A percentile compares a stretch with the other conserved stretches of the same genome.
phyloP scores from a whole-genome alignment of 139 green algal species.

The Coelastrella sp. region DNA sequence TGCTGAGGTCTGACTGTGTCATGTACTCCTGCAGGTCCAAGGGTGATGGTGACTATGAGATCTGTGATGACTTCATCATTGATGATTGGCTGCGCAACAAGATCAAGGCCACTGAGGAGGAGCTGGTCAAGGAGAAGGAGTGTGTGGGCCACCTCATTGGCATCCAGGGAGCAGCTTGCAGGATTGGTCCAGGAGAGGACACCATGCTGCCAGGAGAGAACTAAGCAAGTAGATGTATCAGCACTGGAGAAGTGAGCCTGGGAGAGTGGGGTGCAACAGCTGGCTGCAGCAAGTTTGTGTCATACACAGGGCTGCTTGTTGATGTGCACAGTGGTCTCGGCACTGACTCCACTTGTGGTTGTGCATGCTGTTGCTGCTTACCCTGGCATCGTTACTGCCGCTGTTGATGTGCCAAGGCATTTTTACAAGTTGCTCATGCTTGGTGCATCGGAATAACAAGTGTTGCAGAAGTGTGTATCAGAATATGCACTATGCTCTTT shows the following conservation, averaged over 20 bases:
- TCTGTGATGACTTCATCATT: constrained; percentile 85
- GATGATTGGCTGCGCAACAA: constrained; percentile 87
- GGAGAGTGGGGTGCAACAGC: too few relatives aligned
- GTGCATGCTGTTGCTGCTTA: not conserved
- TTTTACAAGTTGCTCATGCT: too few relatives aligned
- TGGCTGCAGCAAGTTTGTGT: too few relatives aligned
- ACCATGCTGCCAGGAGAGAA: constrained; percentile 88
- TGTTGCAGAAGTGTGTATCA: too few relatives aligned
- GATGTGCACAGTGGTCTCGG: not conserved
- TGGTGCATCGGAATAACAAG: too few relatives aligned
- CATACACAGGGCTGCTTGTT: not conserved
- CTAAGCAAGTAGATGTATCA: constrained; percentile 38
- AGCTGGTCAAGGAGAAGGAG: constrained; percentile 88
- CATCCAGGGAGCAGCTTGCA: constrained; percentile 68
- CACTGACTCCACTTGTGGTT: not conserved
- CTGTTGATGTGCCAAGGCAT: not conserved
- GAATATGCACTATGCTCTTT: too few relatives aligned
- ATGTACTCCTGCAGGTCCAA: constrained; percentile 65
- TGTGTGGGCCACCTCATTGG: constrained; percentile 89
- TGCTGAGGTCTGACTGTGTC: not conserved
- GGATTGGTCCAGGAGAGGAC: constrained; percentile 70
- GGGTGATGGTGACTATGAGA: constrained; percentile 91
- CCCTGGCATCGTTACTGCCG: not conserved
- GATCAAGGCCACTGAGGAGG: constrained; percentile 78
- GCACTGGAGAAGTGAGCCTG: too few relatives aligned